Evolutionary conservation across 495 filamentous ascomycete species (phyloP), one percentile per base, ranked within the genome.

Genomic region (Astrothelium macrocarpum): DNA sequence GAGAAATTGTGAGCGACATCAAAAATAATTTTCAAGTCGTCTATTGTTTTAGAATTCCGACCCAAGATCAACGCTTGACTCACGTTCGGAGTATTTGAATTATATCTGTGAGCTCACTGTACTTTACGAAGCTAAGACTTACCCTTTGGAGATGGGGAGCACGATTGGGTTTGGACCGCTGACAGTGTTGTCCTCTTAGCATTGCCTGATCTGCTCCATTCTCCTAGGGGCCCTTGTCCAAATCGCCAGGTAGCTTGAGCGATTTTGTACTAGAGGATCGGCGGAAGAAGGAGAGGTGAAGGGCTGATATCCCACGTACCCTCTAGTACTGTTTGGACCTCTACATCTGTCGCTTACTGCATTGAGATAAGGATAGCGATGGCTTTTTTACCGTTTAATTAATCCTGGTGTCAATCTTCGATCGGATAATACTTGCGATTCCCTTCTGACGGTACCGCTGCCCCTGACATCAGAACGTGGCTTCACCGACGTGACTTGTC

Each of bases 361-460:
- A 56, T 56, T 29, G 23, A 56, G 49, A 20, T 25, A 56, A 56
- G 49, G 23, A 56, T n/a, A 56, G 49, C 49, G 49, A 56, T 56
- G 25, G 49, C 49, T 56, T 29, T 16, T 28, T 20, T 5, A 5
- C 49, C 49, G 20, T 56, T 49, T 28, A 20, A 56, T 56, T 0
- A 3, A 56, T 26, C 49, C 49, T 20, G 9, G 49, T 26, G 25
- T 29, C 49, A 56, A 56, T 56, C 49, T 29, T 2, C 12, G 7
- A 28, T 56, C 49, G 23, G 25, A 2, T 9, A 9, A 25, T 1
- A 10, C 11, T 56, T 9, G 20, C 49, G 49, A 56, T 29, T 28
- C 49, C 34, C 5, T 39, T 14, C 5, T 14, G 5, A 14, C 14
- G 34, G 34, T 39, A 29, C 25, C 11, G 25, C 20, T 7, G 23